Evolutionary conservation across 148 eudicot species (phyloP), one percentile per base, ranked within the genome.

Genomic region (Salicornia ramosissima): DNA sequence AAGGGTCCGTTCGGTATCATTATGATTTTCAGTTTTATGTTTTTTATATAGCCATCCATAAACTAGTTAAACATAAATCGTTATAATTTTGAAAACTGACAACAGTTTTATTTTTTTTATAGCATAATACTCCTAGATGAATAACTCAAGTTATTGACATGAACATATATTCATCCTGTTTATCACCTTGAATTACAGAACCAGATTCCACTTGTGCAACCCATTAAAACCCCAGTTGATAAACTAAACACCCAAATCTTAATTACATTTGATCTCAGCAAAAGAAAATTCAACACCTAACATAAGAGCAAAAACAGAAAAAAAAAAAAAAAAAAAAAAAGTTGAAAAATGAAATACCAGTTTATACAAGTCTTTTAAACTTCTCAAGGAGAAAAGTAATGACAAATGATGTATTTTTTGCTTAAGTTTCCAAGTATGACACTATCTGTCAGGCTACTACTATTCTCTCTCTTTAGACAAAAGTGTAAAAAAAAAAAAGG

Each of bases 301-400:
- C 9, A n/a, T 57, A 13, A 3, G 28, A 0, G 2, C 8, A 30
- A 61, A 21, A 36, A 62, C 7, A 19, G 19, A 6, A 61, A 18
- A 62, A 51, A 5, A 18, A 21, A 19, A 26, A 30, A 8, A 52
- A n/a, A 54, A 43, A 31, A 18, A 34, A 21, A 5, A 3, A 33
- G 19, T 12, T n/a, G 16, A 30, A n/a, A 33, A 47, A 10, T 60
- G 9, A 26, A 53, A 24, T 78, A 81, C 84, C 82, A 68, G 57
- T 14, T 36, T 34, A 15, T 21, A 12, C 1, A 60, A 78, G 67
- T 8, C 43, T 64, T 4, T 6, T 11, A 65, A 64, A 53, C 57
- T 34, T 47, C 24, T 19, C 5, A 18, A 6, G 14, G 26, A 43
- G 33, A 50, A 26, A 69, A 28, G 10, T 22, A 59, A 6, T 63